phyloP scores from a whole-genome alignment of 139 green algal genomes.

The Chlorella sp. region DNA sequence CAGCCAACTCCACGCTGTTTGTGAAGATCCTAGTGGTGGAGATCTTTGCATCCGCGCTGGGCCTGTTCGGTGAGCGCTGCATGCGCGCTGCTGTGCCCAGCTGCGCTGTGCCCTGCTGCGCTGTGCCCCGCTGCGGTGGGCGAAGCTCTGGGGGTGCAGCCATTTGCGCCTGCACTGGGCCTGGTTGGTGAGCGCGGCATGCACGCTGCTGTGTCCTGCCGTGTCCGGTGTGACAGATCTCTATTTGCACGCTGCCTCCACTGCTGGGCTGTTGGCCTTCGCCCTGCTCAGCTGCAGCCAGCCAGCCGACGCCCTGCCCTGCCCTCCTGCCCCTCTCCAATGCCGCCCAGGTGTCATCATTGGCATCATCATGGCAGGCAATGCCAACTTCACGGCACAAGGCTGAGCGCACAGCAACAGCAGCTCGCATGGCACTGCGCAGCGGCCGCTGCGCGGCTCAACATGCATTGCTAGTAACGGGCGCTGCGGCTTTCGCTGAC shows the following conservation, averaged over 20 bases:
- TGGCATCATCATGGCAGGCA: conserved; percentile 55
- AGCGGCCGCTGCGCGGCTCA: too few relatives aligned
- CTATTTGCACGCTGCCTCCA: background rate
- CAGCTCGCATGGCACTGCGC: background rate
- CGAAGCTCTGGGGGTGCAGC: conserved; percentile 93
- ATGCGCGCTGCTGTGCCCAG: too few relatives aligned
- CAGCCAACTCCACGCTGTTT: conserved; percentile 97
- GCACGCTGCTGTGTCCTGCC: too few relatives aligned
- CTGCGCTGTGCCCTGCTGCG: too few relatives aligned
- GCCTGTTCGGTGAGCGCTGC: conserved; percentile 96
- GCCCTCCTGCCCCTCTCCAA: background rate
- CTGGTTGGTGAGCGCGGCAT: background rate
- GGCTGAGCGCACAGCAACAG: background rate
- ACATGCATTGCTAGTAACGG: too few relatives aligned
- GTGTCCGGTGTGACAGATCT: background rate
- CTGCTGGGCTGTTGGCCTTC: background rate
- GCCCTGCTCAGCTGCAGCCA: background rate
- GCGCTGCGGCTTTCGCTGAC: too few relatives aligned
- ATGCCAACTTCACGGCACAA: conserved; percentile 37
- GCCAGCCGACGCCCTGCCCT: background rate
- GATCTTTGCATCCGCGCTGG: conserved; percentile 98
- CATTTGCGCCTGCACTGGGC: conserved; percentile 87
- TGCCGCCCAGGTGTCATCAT: conserved; percentile 44
- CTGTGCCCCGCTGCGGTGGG: background rate
- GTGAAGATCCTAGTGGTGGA: conserved; percentile 99